Evolutionary conservation across 495 filamentous ascomycete genomes (phyloP).

Genomic region (Neurospora tetrasperma): DNA sequence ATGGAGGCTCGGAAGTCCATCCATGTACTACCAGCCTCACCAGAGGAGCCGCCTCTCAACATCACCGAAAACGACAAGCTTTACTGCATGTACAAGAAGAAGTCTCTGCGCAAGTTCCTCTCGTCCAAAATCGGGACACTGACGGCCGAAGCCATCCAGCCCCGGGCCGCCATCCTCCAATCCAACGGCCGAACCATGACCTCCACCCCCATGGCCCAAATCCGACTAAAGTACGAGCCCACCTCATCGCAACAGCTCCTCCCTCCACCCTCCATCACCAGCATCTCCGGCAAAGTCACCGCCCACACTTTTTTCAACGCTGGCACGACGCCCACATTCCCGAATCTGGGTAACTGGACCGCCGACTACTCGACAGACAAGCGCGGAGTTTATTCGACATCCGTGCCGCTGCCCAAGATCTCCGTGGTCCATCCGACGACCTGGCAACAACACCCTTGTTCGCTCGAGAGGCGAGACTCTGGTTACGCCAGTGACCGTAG

Average conservation of each 20-base stretch:
- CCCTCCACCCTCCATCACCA: slow-evolving; percentile 57
- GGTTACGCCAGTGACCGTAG: slow-evolving; percentile 29
- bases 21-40: slow-evolving; percentile 61
- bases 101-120: slow-evolving; percentile 67
- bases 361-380: slow-evolving; percentile 36
- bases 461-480: slow-evolving; percentile 48
- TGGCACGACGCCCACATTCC: slow-evolving; percentile 34
- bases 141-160: slow-evolving; percentile 63
- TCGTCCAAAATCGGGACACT: slow-evolving; percentile 65
- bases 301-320: slow-evolving; percentile 63
- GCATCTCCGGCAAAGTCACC: slow-evolving; percentile 59
- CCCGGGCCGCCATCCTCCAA: slow-evolving; percentile 53
- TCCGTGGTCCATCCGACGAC: slow-evolving; percentile 49
- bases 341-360: slow-evolving; percentile 46
- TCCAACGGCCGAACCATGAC: slow-evolving; percentile 30
- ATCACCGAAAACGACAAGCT: slow-evolving; percentile 46
- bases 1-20: slow-evolving; percentile 48
- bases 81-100: slow-evolving; percentile 64
- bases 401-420: slow-evolving; percentile 51
- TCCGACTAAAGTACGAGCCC: slow-evolving; percentile 67
- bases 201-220: slow-evolving; percentile 50
- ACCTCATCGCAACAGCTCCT: slow-evolving; percentile 29
- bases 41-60: slow-evolving; percentile 69
- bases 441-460: slow-evolving; percentile 50
- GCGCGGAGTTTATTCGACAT: slow-evolving; percentile 57